Conservation (phyloP, 139 green algal species). For the Chlamydomonas eustigma region DNA sequence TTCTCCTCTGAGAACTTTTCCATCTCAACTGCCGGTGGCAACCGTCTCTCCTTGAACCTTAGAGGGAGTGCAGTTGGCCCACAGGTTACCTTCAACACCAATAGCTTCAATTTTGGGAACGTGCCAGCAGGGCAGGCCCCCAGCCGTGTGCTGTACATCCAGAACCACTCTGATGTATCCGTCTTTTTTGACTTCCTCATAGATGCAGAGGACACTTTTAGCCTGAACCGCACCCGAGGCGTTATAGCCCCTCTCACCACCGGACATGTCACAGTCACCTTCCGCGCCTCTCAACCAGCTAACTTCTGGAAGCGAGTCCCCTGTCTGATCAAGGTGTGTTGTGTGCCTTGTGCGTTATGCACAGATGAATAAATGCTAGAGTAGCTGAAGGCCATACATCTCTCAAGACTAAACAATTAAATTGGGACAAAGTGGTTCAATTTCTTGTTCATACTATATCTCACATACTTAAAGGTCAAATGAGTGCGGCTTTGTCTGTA, state of each 20-base stretch:
- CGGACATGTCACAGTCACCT: constrained; percentile 50
- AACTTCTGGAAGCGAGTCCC: constrained; percentile 63
- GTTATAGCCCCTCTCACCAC: constrained; percentile 31
- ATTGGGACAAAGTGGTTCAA: no score
- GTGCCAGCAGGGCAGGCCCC: constrained; percentile 22
- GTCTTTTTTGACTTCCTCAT: constrained; percentile 50
- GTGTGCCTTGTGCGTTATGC: no score
- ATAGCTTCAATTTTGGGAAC: constrained; percentile 59
- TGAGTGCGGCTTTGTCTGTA: no score
- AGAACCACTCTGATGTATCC: constrained; percentile 50
- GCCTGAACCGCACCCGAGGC: constrained; percentile 34
- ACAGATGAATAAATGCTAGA: no score
- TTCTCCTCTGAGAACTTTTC: constrained; percentile 54
- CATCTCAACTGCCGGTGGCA: constrained; percentile 52
- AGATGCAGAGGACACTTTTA: constrained; percentile 46
- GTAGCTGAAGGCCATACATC: no score
- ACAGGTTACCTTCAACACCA: constrained; percentile 37
- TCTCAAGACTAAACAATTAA: no score
- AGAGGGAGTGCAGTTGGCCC: constrained; percentile 44
- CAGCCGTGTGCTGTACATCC: constrained; percentile 53
- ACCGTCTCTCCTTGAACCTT: constrained; percentile 37
- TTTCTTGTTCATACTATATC: no score
- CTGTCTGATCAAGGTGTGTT: constrained; percentile 46
- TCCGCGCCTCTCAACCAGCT: constrained; percentile 31
- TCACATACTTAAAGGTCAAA: no score